Base-by-base conservation (phyloP, 179 eudicot genomes). In the Gypsophila paniculata region DNA sequence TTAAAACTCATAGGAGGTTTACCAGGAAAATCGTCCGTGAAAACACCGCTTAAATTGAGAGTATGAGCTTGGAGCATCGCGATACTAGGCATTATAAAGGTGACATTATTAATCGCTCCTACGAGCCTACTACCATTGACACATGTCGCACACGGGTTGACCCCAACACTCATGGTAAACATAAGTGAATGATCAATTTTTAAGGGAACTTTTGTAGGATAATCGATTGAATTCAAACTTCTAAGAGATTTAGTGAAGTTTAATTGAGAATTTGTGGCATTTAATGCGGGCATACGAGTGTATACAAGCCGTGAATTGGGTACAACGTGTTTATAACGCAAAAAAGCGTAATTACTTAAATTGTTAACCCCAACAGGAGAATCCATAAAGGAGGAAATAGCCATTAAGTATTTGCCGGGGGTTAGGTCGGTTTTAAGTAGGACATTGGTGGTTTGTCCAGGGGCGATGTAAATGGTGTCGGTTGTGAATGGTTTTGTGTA, bases 381-480 rank as follows among this genome's bases (percentile, higher is more conserved):
- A 76, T 86, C 94, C 84, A 87, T 87, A 72, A 87, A 89, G 10
- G 91, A 79, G 2, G 89, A 87, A 5, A 81, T 76, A 5, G 87
- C 84, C 10, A 89, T 82, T 5, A 84, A 52, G 83, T 86, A 90
- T 55, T 85, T 86, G 1, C 77, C 81, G 0, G 79, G 61, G 0
- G 39, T 17, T 60, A 83, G 87, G 52, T 83, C 59, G 2, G 96
- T 74, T 2, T 75, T 78, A 29, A 91, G 76, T n/a, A 91, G 81
- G 5, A 79, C 96, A 39, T 84, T 86, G 14, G 93, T 86, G 71
- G 96, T 91, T 68, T 91, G 96, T 55, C 96, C 96, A 0, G 96
- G 94, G 12, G 86, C 86, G 2, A 91, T 73, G 75, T 83, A 84
- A 23, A 91, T 71, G n/a, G 88, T 82, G 78, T 86, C 86, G 3